Evolutionary conservation across 768 basidiomycete species (phyloP).

Genomic region (Asterophora parasitica): DNA sequence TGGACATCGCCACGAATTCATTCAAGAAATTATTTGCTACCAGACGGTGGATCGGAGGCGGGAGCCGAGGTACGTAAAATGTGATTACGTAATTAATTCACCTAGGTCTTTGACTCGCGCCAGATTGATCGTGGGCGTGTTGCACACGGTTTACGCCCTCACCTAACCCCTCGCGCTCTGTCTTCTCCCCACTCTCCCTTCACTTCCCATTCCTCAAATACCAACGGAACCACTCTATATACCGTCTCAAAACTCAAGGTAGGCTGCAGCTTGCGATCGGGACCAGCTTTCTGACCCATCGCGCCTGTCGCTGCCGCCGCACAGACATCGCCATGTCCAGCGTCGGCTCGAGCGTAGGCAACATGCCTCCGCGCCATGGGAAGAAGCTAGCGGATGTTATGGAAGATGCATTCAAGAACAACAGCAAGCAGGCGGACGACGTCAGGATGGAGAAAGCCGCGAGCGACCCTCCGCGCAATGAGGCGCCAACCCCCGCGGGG

Average conservation of each 20-base stretch:
- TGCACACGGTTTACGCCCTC: conserved; percentile 17
- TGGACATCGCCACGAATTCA: too few relatives aligned
- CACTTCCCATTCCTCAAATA: not conserved
- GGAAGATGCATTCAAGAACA: conserved; percentile 28
- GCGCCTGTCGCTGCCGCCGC: not conserved
- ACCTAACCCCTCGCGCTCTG: conserved; percentile 9
- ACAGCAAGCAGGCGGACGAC: conserved; percentile 19
- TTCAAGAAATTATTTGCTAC: too few relatives aligned
- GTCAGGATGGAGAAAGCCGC: conserved; percentile 23
- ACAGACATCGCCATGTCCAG: conserved; percentile 25
- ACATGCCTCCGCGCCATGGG: conserved; percentile 27
- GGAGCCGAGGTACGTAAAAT: not conserved
- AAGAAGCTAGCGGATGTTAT: conserved; percentile 27
- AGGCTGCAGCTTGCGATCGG: not conserved
- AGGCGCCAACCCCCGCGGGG: conserved; percentile 12
- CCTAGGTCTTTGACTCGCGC: too few relatives aligned
- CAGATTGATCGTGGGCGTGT: conserved; percentile 19
- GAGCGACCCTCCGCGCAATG: conserved; percentile 23
- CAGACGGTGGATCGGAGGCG: too few relatives aligned
- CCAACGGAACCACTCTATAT: not conserved
- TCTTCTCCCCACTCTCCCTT: not conserved
- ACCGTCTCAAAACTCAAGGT: not conserved
- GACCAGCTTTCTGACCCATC: not conserved
- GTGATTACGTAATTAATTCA: conserved; percentile 14
- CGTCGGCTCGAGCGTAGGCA: conserved; percentile 31